phyloP scores from a whole-genome alignment of 257 asterid species.

The Voacanga thouarsii region DNA sequence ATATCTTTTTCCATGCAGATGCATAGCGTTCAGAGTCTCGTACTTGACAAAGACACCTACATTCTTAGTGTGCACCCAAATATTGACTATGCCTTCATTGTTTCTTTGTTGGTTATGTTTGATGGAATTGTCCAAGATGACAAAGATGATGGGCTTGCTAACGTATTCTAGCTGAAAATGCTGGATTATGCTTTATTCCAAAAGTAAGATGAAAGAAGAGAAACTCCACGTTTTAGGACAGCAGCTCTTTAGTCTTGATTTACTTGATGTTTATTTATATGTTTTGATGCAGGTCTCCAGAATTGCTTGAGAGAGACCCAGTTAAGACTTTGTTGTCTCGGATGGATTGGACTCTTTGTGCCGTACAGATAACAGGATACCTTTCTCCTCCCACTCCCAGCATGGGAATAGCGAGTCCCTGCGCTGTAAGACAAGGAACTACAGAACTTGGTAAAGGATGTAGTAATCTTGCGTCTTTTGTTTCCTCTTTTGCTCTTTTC shows the following conservation, averaged over 20 bases:
- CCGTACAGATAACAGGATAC: background rate
- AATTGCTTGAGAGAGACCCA: background rate
- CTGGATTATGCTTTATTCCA: background rate
- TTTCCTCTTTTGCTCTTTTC: background rate
- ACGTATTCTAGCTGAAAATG: background rate
- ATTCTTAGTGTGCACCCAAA: background rate
- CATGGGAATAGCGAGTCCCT: background rate
- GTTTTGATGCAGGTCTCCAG: background rate
- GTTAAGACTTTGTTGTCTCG: background rate
- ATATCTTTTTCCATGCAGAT: background rate
- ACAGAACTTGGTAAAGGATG: too few species aligned
- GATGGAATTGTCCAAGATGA: constrained; percentile 2
- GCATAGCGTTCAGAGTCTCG: constrained; percentile 5
- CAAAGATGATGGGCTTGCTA: background rate
- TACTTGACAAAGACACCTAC: background rate
- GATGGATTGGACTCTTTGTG: background rate
- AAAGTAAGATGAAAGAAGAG: background rate
- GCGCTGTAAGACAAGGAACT: too few species aligned
- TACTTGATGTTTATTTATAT: background rate
- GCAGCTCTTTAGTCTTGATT: background rate
- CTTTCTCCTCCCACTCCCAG: background rate
- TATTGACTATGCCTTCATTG: constrained; percentile 3
- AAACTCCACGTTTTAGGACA: background rate
- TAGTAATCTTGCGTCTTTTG: background rate
- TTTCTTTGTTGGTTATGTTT: background rate